Percentiles rank a stretch among this genome's conserved stretches.
phyloP scores from a whole-genome alignment of 768 basidiomycete species.

The Candolleomyces aberdarensis region DNA sequence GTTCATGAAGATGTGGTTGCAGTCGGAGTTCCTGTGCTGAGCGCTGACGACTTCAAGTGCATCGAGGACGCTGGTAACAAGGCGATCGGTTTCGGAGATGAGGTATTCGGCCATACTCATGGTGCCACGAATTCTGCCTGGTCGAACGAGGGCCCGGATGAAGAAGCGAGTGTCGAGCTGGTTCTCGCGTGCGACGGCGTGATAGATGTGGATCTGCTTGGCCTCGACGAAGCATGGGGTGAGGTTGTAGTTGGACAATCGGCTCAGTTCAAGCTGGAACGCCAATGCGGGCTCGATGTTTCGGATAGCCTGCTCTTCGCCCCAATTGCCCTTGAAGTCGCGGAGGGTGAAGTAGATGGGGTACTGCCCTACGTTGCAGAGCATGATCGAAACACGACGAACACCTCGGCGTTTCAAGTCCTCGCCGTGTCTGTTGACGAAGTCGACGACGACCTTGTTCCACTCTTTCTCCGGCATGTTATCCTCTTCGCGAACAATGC shows the following conservation, averaged over 20 bases:
- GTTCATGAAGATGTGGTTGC: slow-evolving; percentile 99
- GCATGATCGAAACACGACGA: slow-evolving; percentile 86
- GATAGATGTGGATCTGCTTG: slow-evolving; percentile 98
- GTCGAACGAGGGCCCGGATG: slow-evolving; percentile 92
- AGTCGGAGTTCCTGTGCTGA: slow-evolving; percentile 88
- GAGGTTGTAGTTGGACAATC: slow-evolving; percentile 95
- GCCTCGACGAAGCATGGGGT: slow-evolving; percentile 95
- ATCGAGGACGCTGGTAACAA: slow-evolving; percentile 91
- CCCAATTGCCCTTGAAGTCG: slow-evolving; percentile 70
- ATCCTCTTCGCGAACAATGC: slow-evolving; percentile 78
- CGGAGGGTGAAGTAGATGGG: slow-evolving; percentile 94
- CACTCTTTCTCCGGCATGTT: slow-evolving; percentile 77
- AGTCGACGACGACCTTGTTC: slow-evolving; percentile 65
- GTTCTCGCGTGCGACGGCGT: slow-evolving; percentile 92
- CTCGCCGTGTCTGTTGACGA: slow-evolving; percentile 65
- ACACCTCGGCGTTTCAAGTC: slow-evolving; percentile 75
- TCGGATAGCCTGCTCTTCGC: slow-evolving; percentile 93
- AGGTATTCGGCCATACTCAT: slow-evolving; percentile 98
- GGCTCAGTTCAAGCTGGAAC: slow-evolving; percentile 95
- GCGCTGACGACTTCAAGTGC: slow-evolving; percentile 92
- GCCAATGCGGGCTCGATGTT: slow-evolving; percentile 98
- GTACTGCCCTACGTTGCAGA: slow-evolving; percentile 89
- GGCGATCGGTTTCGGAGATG: slow-evolving; percentile 96
- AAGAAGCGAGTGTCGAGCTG: slow-evolving; percentile 98
- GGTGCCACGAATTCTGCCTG: slow-evolving; percentile 86